Evolutionary conservation across 768 basidiomycete genomes (phyloP), one percentile per base, ranked within the genome.

Genomic region (Suillus placidus): DNA sequence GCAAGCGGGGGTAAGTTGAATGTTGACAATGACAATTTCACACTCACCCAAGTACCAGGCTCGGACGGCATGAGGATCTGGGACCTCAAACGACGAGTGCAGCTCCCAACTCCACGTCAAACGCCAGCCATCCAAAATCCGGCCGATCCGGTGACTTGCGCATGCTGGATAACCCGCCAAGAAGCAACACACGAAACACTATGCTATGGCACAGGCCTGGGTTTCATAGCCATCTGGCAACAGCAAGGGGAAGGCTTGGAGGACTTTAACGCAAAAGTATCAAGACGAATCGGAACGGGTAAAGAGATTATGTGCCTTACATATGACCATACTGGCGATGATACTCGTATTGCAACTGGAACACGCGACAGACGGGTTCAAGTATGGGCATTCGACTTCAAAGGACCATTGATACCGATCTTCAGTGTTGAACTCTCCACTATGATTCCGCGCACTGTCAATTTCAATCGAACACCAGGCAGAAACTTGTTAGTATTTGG

Each of bases 241-340:
- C 67, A 67, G 35, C n/a, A 47, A 12, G 23, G 43, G 1, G 35
- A 61, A 32, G n/a, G 6, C 26, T 26, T 38, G 20, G 37, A 18
- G 6, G 49, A 67, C 51, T 67, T 67, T 43, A 34, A 55, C 3
- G 40, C 61, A 23, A 56, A 45, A 10, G 34, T 40, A 3, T 61
- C 51, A 26, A 47, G 64, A n/a, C 4, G 34, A 12, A 38, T 65
- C 6, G 42, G 67, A 8, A 63, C 7, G 20, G 64, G 64, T 13
- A 49, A 64, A 5, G 67, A 67, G 42, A 61, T 67, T 6, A 67
- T 67, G 67, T 35, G 35, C 5, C 26, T 67, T 43, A 67, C 42
- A 23, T 57, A 49, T 49, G 47, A 49, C 1, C 47, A 49, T 14
- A 34, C 16, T 1, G 32, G 38, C 2, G 16, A 40, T 10, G 5